A percentile compares a stretch with the other conserved stretches of the same genome.
phyloP scores from a whole-genome alignment of 352 stramenopile species.

The Phytophthora foliorum region DNA sequence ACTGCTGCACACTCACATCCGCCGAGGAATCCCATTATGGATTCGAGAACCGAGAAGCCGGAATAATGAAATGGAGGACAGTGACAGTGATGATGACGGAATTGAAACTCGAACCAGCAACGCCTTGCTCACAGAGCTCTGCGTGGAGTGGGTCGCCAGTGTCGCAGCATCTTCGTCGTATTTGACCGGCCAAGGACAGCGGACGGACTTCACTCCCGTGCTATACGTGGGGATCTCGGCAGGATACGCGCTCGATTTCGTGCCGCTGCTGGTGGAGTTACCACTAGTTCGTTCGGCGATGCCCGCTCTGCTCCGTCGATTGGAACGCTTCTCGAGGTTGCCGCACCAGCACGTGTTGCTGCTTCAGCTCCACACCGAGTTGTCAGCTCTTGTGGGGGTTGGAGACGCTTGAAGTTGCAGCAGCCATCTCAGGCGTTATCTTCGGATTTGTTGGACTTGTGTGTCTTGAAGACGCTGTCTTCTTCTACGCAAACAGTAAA shows the following conservation, averaged over 20 bases:
- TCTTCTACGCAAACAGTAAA: too few species aligned
- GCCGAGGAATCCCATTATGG: not conserved
- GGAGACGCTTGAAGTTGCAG: not conserved
- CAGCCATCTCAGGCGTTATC: too few species aligned
- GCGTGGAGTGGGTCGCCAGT: constrained; percentile 17
- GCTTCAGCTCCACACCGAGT: constrained; percentile 19
- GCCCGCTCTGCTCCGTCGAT: constrained; percentile 17
- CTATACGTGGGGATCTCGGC: constrained; percentile 13
- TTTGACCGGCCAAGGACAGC: not conserved
- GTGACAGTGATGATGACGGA: not conserved
- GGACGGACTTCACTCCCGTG: constrained; percentile 2
- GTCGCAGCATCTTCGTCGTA: not conserved
- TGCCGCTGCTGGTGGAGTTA: constrained; percentile 34
- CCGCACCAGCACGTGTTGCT: constrained; percentile 12
- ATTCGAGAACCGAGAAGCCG: not conserved
- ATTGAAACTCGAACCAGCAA: not conserved
- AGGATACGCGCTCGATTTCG: constrained; percentile 26
- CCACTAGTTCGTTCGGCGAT: constrained; percentile 8
- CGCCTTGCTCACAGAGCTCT: constrained; percentile 27
- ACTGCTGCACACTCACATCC: not conserved
- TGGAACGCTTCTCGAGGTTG: constrained; percentile 16
- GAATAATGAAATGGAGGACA: not conserved
- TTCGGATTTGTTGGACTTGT: too few species aligned
- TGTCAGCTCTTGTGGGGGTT: constrained; percentile 6
- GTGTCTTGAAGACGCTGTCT: too few species aligned